These are phyloP conservation scores for Gossypium longicalyx DNA, from an alignment of 345 rosid genomes.

Conservation along the genomic window DNA sequence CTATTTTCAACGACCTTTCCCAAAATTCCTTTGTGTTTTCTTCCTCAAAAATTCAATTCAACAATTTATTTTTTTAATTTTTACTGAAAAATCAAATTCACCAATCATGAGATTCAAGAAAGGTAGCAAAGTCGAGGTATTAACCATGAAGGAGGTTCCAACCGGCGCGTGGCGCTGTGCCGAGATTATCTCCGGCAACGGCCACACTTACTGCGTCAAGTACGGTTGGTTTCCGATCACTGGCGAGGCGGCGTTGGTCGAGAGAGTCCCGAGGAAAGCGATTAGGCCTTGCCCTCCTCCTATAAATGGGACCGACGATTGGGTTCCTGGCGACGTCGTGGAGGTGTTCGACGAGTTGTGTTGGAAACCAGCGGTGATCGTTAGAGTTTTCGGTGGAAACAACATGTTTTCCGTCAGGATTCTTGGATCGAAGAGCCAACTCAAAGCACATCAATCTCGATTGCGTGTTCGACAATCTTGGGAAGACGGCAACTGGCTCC, in stretches of 20 bases:
- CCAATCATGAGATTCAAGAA: conserved; percentile 55
- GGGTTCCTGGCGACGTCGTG: conserved; percentile 18
- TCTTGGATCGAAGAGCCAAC: conserved; percentile 8
- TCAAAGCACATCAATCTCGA: conserved; percentile 5
- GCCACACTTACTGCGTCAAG: conserved; percentile 47
- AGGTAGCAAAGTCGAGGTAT: conserved; percentile 60
- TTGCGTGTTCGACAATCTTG: conserved; percentile 17
- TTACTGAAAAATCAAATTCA: neutral
- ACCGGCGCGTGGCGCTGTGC: conserved; percentile 58
- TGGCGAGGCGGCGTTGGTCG: conserved; percentile 16
- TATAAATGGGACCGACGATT: neutral
- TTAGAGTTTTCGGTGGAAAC: conserved; percentile 5
- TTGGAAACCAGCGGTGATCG: conserved; percentile 17
- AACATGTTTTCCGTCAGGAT: conserved; percentile 4
- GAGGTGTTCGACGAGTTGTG: conserved; percentile 15
- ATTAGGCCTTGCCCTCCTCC: conserved; percentile 67
- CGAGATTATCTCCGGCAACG: conserved; percentile 58
- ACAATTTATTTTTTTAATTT: neutral
- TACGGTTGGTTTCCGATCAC: conserved; percentile 23
- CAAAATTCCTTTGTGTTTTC: neutral
- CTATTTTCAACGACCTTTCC: neutral
- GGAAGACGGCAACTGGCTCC: conserved; percentile 18
- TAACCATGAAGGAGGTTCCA: conserved; percentile 35
- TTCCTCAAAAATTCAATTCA: neutral
- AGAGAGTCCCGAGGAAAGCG: conserved; percentile 49